phyloP scores from a whole-genome alignment of 2,329 filamentous ascomycete species.

The Albifimbria verrucaria region DNA sequence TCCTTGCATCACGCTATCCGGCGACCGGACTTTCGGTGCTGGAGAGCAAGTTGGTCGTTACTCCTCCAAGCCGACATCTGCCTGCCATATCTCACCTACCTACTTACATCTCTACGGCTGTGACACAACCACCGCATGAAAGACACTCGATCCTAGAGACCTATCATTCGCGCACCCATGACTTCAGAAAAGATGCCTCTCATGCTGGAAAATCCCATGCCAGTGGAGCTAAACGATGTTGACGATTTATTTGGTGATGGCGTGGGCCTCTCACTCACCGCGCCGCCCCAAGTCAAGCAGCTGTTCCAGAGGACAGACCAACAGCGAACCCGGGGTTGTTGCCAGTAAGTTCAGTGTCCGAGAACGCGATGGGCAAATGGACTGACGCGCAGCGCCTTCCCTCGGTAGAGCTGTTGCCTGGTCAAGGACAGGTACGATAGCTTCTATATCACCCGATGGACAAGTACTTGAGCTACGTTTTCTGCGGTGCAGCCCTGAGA shows the following conservation, averaged over 20 bases:
- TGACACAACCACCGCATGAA: no score
- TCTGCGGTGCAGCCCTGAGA: constrained; percentile 63
- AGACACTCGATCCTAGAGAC: no score
- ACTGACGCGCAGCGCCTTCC: background rate
- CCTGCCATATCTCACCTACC: no score
- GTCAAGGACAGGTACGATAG: constrained; percentile 85
- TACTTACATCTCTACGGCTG: background rate
- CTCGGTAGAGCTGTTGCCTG: constrained; percentile 70
- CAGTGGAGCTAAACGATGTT: constrained; percentile 55
- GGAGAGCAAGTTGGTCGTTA: no score
- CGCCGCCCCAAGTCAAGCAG: constrained; percentile 49
- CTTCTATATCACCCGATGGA: constrained; percentile 72
- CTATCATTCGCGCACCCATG: constrained; percentile 20
- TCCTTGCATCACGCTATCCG: no score
- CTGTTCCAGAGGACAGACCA: constrained; percentile 74
- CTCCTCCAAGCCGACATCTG: no score
- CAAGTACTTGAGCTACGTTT: constrained; percentile 68
- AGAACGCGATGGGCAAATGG: background rate
- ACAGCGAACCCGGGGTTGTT: constrained; percentile 70
- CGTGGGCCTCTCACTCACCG: constrained; percentile 53
- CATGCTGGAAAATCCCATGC: constrained; percentile 40
- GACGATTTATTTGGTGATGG: constrained; percentile 76
- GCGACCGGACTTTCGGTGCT: no score
- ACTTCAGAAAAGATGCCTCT: constrained; percentile 40
- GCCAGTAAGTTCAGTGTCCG: constrained; percentile 55